Base-by-base conservation (phyloP, 805 yeast genomes). In the Spencermartinsiella europaea region DNA sequence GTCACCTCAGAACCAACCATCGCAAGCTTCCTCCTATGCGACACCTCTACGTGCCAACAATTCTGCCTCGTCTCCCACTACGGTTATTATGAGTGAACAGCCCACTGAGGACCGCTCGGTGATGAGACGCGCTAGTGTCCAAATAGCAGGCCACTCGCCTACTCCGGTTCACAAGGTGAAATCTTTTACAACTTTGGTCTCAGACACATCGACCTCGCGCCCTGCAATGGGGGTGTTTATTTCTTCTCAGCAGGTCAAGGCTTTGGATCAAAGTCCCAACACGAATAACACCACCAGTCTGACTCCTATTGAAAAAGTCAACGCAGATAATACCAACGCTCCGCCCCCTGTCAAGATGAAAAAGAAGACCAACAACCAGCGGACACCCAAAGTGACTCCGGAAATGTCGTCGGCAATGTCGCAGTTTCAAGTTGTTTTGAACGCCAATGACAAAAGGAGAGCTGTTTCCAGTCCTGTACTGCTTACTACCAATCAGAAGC, bases 181-280 rank as follows among this genome's bases (percentile, higher is more conserved):
- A 28, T 58, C 63, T 5, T 39, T 48, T 10, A 49, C 63, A 4
- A 54, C 53, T 34, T 56, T 61, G 8, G 64, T 62, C 5, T 48
- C 62, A n/a, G 59, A 45, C 15, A 64, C 66, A 3, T 57, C 59
- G 27, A 62, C 57, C 37, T 48, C 55, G 25, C 52, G 61, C 27
- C 66, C 66, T 1, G 66, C 66, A 21, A 58, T 59, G 52, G 66
- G 66, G 2, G 49, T 60, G 38, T 62, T 57, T 33, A 34, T 48
- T 1, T 43, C 53, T 15, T 15, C 31, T 8, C 37, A 37, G 12
- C 15, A 31, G 22, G 14, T 5, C 21, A 22, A n/a, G n/a, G n/a
- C n/a, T n/a, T n/a, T n/a, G n/a, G n/a, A n/a, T n/a, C n/a, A n/a
- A n/a, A n/a, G n/a, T n/a, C n/a, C n/a, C n/a, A n/a, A n/a, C n/a